Base-by-base conservation (phyloP, 1,284 basidiomycete species). In the Earliella scabrosa region DNA sequence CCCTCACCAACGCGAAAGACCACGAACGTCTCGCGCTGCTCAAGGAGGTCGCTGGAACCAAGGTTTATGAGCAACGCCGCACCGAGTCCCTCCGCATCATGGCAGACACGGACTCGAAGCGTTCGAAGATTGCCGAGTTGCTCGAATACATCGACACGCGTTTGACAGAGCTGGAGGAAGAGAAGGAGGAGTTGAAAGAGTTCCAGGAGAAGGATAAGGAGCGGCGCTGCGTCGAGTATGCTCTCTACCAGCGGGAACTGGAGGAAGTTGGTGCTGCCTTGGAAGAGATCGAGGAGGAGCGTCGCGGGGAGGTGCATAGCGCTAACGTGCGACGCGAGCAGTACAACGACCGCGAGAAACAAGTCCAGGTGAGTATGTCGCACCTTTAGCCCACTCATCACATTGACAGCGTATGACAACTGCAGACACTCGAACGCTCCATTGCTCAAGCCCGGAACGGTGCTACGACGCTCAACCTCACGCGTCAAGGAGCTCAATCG, bases 11-110 rank as follows among this genome's bases (percentile, higher is more conserved):
- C 64, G 96, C 97, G 35, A 97, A 97, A 73, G 97, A 99, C 68
- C 86, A 90, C 59, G 97, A 99, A 71, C 87, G 97, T 2, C 82
- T 99, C 4, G 88, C 92, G 1, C 81, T 99, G 16, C 81, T 99
- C 47, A 99, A 99, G 70, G 97, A 99, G 72, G 97, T 99, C 0
- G 97, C 97, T 0, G 97, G 97, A 1, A 99, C 97, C 0, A 94
- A 97, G 66, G 95, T 99, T 1, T 99, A 99, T 71, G 97, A 99
- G 73, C 92, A 97, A 68, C 88, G 97, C 48, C 85, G 97, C 13
- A 68, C 91, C 1, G 97, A 99, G 71, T 97, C 94, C 11, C 80
- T 97, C 27, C 90, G 93, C 52, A 97, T 99, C 71, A 97, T 99
- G 92, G 85, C 93, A 39, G 96, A 98, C 69, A 99, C 97, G 49